Evolutionary conservation across 345 rosid species (phyloP), one percentile per base, ranked within the genome.

Genomic region (Eucalyptus curtisii): DNA sequence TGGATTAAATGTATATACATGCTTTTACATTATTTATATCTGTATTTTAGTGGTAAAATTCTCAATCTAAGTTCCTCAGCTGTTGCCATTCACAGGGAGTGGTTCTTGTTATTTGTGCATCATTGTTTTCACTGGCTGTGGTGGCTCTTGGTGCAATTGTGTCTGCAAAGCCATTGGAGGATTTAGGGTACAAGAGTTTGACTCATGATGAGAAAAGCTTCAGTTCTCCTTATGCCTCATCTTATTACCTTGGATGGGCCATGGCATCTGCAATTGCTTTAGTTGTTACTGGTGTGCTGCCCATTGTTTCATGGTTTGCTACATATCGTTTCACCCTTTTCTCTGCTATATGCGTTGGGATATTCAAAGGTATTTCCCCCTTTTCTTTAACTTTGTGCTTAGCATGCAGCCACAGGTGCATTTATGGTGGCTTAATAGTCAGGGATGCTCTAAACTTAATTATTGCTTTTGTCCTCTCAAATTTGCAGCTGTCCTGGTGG

Each of bases 251-350:
- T 92, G 99, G 99, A 76, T 98, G 99, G 99, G 98, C 98, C 76
- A 95, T 98, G 96, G 98, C 99, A 88, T 94, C 98, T 91, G 99
- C 93, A 86, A 95, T 98, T 92, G 97, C 99, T 90, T 91, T 98
- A 90, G 93, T 95, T 86, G 99, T 97, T 89, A 95, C 98, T 64
- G 99, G 98, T 87, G 93, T 96, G 92, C 94, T 98, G 89, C 99
- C 99, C 79, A 96, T 98, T 90, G 90, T 96, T 92, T 98, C 99
- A 79, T 98, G 99, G 99, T 98, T 98, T 90, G 96, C 96, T 25
- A 95, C 99, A 53, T 98, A 98, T 88, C 94, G 99, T 84, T 98
- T 98, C 91, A 95, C 99, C 91, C 92, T 92, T 86, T 98, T 98
- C 89, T 98, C 99, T 91, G 99, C 99, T 92, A 89, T 92, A 48